A percentile compares a stretch with the other conserved stretches of the same genome.
phyloP scores from a whole-genome alignment of 73 alveolate genomes.

The Tetrahymena thermophila region DNA sequence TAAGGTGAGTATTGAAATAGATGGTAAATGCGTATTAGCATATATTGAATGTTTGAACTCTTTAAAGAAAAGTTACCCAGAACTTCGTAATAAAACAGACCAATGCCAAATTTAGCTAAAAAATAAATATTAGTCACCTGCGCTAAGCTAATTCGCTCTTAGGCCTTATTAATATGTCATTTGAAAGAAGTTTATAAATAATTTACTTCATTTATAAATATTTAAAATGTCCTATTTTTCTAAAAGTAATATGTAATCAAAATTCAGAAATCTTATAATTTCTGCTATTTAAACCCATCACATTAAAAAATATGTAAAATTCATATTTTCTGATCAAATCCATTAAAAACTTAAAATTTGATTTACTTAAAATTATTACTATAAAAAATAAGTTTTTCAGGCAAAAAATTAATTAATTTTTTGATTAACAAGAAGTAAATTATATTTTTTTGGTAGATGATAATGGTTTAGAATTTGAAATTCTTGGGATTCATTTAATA shows the following conservation, averaged over 20 bases:
- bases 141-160: background rate
- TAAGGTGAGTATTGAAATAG: background rate
- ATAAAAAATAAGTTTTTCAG: background rate
- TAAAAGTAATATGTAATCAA: background rate
- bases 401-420: background rate
- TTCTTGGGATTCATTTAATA: background rate
- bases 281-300: background rate
- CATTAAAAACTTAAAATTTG: background rate
- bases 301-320: background rate
- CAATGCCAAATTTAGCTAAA: background rate
- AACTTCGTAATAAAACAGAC: background rate
- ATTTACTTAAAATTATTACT: background rate
- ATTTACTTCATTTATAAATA: background rate
- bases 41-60: background rate
- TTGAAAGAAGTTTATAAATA: background rate
- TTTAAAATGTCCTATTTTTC: background rate
- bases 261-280: background rate
- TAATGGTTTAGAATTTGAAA: background rate
- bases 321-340: background rate
- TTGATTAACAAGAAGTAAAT: background rate
- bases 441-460: background rate
- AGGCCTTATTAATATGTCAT: background rate
- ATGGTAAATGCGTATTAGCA: background rate
- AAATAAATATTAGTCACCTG: background rate
- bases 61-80: background rate